Conservation (phyloP, 441 rosid genomes). For the Isatis lusitanica region DNA sequence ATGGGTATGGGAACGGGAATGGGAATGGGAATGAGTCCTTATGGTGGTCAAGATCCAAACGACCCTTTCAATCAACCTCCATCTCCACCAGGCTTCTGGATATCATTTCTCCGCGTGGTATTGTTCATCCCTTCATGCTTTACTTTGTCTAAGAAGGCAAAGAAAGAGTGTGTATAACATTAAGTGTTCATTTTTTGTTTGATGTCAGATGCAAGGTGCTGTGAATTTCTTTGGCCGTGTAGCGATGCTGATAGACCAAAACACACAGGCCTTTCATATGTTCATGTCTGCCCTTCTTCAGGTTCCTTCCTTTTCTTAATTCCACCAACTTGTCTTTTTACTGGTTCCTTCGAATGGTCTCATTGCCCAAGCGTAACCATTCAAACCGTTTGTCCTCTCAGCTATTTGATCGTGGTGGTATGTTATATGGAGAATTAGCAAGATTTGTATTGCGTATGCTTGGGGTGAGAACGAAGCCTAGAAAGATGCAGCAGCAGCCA, state of each 20-base stretch:
- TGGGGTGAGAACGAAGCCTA: constrained; percentile 73
- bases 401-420: constrained; percentile 88
- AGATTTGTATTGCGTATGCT: constrained; percentile 85
- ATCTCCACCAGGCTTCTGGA: constrained; percentile 96
- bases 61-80: constrained; percentile 82
- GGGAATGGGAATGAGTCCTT: constrained; percentile 81
- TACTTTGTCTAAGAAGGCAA: neutral
- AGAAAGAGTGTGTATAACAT: neutral
- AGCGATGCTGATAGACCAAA: constrained; percentile 88
- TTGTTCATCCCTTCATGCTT: constrained; percentile 13
- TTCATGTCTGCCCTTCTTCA: constrained; percentile 97
- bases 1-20: constrained; percentile 76
- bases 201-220: constrained; percentile 89
- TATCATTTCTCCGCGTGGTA: constrained; percentile 92
- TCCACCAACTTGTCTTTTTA: constrained; percentile 3
- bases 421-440: constrained; percentile 91
- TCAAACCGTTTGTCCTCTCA: constrained; percentile 42
- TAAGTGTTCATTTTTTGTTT: constrained; percentile 15
- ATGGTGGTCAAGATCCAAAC: constrained; percentile 90
- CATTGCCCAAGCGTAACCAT: neutral
- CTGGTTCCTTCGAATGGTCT: neutral
- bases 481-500: constrained; percentile 64
- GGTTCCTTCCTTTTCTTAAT: constrained; percentile 44
- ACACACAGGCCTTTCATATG: constrained; percentile 95
- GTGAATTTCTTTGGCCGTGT: constrained; percentile 90